Conservation (phyloP, 768 basidiomycete genomes). For the Infundibulicybe gibba region DNA sequence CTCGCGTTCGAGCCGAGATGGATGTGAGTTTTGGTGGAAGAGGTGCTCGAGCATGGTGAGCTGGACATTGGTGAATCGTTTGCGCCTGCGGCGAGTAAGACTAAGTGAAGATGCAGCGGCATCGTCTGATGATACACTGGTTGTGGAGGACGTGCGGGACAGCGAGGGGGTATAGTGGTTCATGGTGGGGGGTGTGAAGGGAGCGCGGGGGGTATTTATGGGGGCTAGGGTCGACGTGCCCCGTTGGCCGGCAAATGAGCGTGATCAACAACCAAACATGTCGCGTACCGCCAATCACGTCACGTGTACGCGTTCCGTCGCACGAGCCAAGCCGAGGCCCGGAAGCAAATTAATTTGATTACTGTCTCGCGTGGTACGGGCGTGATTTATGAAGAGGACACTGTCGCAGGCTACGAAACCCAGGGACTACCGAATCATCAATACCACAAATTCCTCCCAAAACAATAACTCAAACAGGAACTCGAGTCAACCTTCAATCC, state of each 20-base stretch:
- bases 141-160: slow-evolving; percentile 52
- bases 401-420: too few relatives aligned
- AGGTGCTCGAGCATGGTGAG: slow-evolving; percentile 72
- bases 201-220: slow-evolving; percentile 7
- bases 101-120: slow-evolving; percentile 28
- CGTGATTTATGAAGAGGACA: too few relatives aligned
- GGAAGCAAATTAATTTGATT: too few relatives aligned
- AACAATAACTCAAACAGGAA: too few relatives aligned
- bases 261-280: slow-evolving; percentile 16
- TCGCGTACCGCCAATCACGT: slow-evolving; percentile 9
- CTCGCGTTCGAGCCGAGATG: slow-evolving; percentile 72
- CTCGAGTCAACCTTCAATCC: too few relatives aligned
- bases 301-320: too few relatives aligned
- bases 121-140: slow-evolving; percentile 49
- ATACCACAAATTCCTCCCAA: too few relatives aligned
- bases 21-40: slow-evolving; percentile 69
- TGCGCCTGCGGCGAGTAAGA: slow-evolving; percentile 56
- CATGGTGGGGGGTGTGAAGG: slow-evolving; percentile 6
- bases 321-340: too few relatives aligned
- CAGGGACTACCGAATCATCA: too few relatives aligned
- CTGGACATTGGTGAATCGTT: slow-evolving; percentile 65
- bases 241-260: slow-evolving; percentile 17
- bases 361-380: too few relatives aligned
- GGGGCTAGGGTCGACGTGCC: slow-evolving; percentile 1
- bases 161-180: slow-evolving; percentile 21